Base-by-base conservation (phyloP, 768 basidiomycete species). In the Exidia glandulosa region DNA sequence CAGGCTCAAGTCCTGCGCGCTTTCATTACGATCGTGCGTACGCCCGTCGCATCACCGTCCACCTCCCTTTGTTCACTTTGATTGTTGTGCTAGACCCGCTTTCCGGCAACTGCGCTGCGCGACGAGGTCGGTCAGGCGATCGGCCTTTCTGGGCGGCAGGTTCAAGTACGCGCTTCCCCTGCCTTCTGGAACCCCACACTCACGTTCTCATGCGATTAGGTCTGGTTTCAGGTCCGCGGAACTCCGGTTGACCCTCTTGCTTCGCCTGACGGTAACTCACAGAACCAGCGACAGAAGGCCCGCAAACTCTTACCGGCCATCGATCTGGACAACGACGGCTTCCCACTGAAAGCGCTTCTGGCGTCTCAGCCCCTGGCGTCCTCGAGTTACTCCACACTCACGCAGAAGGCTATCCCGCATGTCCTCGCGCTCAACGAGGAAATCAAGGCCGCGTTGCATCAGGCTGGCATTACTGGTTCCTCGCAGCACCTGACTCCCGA, bases 241-340 rank as follows among this genome's bases (percentile, higher is more conserved):
- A 54, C 58, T 56, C 34, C 57, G 19, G n/a, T 59, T 57, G 23
- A 57, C 48, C 59, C 60, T 45, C 61, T 66, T 27, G 61, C 60
- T 57, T 54, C 32, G 27, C 30, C 59, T 19, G 45, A 34, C 7
- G 32, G 57, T 32, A 33, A 52, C 32, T 47, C 23, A 23, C 64
- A 91, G 90, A 92, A 92, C 70, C 89, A 92, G 69, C 83, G 89
- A 62, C 90, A 92, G 75, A 92, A 92, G 69, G 87, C 88, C 13
- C 79, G 88, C 27, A 54, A 54, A 31, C 25, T 54, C 27, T 6
- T 54, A 6, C 50, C 50, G 25, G 23, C 25, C 14, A 54, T 54
- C 13, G 50, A 54, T 54, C 50, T 54, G 25, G 50, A 54, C 27
- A 27, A 54, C 50, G 27, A 31, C 30, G 27, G 14, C 12, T 54